Evolutionary conservation across 148 eudicot genomes (phyloP).

Genomic region (Fagopyrum esculentum): DNA sequence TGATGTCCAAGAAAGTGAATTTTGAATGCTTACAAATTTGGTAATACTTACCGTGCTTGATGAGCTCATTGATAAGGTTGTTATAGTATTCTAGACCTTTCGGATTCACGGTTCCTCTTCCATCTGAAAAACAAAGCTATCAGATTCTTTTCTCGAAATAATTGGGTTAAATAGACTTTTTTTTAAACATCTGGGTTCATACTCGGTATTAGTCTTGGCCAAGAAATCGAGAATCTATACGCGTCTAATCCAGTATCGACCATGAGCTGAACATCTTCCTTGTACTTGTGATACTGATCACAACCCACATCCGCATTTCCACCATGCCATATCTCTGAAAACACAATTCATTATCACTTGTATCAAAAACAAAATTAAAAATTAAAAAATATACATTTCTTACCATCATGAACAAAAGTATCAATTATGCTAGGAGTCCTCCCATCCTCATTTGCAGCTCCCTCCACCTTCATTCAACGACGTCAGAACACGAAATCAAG

Average conservation of each 20-base stretch:
- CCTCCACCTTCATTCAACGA: not conserved
- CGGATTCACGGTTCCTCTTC: constrained; percentile 32
- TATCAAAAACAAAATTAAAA: not conserved
- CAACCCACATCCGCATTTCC: constrained; percentile 23
- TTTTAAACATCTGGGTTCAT: not conserved
- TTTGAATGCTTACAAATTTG: too few species aligned
- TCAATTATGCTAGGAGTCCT: constrained; percentile 18
- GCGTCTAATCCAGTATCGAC: constrained; percentile 44
- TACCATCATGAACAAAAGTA: constrained; percentile 11
- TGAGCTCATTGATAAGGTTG: constrained; percentile 40
- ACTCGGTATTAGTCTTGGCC: constrained; percentile 53
- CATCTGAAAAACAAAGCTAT: constrained; percentile 23
- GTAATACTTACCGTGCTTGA: constrained; percentile 17
- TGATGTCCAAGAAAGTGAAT: not conserved
- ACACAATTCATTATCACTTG: not conserved
- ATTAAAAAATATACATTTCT: not conserved
- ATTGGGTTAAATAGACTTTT: too few species aligned
- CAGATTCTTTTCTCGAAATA: not conserved
- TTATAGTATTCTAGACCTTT: constrained; percentile 42
- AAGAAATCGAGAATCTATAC: constrained; percentile 51
- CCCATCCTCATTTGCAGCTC: constrained; percentile 15
- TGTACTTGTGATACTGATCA: constrained; percentile 28
- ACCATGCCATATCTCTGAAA: constrained; percentile 7
- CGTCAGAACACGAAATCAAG: too few species aligned
- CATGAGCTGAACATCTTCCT: constrained; percentile 47